Conservation (phyloP, 768 basidiomycete genomes). For the Hydnomerulius pinastri region DNA sequence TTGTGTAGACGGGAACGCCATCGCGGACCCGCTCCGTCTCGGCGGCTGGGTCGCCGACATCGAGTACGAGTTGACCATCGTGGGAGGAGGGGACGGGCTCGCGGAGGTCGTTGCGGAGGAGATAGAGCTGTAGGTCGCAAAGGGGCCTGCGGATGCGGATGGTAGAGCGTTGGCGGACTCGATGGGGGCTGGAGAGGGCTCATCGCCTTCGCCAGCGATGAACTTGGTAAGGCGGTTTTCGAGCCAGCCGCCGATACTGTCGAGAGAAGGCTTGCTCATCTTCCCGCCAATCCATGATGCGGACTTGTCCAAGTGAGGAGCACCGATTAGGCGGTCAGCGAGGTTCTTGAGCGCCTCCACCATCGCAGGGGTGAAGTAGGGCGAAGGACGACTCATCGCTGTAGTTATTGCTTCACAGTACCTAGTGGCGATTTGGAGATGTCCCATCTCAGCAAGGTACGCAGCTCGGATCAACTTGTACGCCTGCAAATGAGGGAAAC, state of each 20-base stretch:
- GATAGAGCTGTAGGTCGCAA: slow-evolving; percentile 91
- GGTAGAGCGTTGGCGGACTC: slow-evolving; percentile 38
- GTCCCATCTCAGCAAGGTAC: slow-evolving; percentile 78
- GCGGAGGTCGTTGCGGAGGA: slow-evolving; percentile 78
- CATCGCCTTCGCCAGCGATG: slow-evolving; percentile 88
- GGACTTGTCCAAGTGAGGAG: slow-evolving; percentile 72
- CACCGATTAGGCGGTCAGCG: slow-evolving; percentile 73
- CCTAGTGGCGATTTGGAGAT: slow-evolving; percentile 72
- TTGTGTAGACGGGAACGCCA: slow-evolving; percentile 53
- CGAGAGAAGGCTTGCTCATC: slow-evolving; percentile 86
- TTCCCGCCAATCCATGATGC: slow-evolving; percentile 88
- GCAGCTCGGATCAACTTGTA: slow-evolving; percentile 82
- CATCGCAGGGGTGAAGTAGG: slow-evolving; percentile 66
- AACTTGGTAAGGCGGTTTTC: slow-evolving; percentile 92
- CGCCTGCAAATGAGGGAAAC: slow-evolving; percentile 84
- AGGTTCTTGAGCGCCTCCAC: slow-evolving; percentile 77
- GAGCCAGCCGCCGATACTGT: slow-evolving; percentile 89
- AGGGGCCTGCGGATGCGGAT: slow-evolving; percentile 69
- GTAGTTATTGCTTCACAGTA: slow-evolving; percentile 91
- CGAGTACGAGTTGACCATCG: slow-evolving; percentile 40
- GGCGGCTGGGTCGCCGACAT: slow-evolving; percentile 44
- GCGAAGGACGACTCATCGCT: slow-evolving; percentile 60
- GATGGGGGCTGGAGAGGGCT: slow-evolving; percentile 37
- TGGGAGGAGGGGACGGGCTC: slow-evolving; percentile 74
- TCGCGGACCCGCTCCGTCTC: slow-evolving; percentile 67